phyloP scores from a whole-genome alignment of 805 yeast species.

The Wickerhamomyces chaumierensis region DNA sequence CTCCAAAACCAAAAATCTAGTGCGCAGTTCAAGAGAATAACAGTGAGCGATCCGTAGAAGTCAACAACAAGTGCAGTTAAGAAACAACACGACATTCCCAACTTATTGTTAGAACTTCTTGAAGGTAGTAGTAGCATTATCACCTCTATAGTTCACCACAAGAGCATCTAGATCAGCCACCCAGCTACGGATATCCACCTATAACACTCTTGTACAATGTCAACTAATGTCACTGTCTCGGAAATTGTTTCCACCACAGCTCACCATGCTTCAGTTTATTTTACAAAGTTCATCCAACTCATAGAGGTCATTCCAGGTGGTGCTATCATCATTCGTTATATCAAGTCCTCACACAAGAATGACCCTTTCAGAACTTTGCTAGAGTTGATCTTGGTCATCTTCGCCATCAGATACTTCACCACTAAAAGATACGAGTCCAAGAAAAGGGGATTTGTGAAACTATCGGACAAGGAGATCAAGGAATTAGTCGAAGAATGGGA shows the following conservation, averaged over 20 bases:
- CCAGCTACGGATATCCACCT: no score
- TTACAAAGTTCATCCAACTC: conserved; percentile 4
- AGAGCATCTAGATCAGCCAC: no score
- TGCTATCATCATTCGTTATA: conserved; percentile 50
- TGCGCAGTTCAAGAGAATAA: no score
- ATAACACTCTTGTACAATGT: not conserved
- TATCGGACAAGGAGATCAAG: conserved; percentile 57
- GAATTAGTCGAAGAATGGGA: conserved; percentile 84
- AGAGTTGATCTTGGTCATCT: conserved; percentile 64
- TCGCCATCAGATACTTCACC: conserved; percentile 74
- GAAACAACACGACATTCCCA: no score
- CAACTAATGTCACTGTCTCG: conserved; percentile 7
- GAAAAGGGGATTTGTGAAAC: conserved; percentile 56
- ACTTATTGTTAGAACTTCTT: no score
- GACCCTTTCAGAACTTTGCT: conserved; percentile 86
- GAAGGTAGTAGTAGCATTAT: no score
- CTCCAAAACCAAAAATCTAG: no score
- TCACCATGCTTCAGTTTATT: conserved; percentile 2
- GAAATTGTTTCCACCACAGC: conserved; percentile 7
- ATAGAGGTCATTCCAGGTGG: conserved; percentile 40
- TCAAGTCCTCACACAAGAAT: conserved; percentile 77
- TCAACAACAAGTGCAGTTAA: no score
- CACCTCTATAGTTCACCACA: no score
- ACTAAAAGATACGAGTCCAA: conserved; percentile 68
- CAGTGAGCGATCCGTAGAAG: no score